Evolutionary conservation across 2,329 filamentous ascomycete species (phyloP).

Genomic region (Neospermospora avenae): DNA sequence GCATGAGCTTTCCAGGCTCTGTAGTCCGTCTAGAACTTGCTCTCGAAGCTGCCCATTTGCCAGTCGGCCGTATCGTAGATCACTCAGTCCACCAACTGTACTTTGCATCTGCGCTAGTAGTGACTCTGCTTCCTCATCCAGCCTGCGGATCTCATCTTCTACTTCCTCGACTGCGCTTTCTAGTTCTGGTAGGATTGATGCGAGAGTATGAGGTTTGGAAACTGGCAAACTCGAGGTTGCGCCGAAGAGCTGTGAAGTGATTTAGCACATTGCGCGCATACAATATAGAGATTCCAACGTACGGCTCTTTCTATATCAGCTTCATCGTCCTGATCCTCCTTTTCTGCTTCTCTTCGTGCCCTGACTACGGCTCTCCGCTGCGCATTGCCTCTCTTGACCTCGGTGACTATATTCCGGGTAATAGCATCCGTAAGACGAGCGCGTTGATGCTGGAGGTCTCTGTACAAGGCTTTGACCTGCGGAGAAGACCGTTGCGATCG

Average conservation of each 20-base stretch:
- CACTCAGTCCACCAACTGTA: constrained; percentile 71
- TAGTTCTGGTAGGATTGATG: constrained; percentile 65
- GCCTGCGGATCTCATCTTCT: constrained; percentile 61
- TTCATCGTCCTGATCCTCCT: constrained; percentile 58
- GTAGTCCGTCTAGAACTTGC: constrained; percentile 66
- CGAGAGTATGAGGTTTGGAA: constrained; percentile 55
- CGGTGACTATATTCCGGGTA: constrained; percentile 59
- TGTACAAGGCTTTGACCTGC: constrained; percentile 54
- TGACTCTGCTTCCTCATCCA: constrained; percentile 61
- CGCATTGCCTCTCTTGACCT: constrained; percentile 57
- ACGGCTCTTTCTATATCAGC: constrained; percentile 60
- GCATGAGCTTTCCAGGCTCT: constrained; percentile 49
- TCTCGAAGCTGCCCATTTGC: constrained; percentile 59
- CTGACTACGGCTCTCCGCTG: constrained; percentile 56
- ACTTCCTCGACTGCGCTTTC: constrained; percentile 63
- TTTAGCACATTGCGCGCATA: constrained; percentile 6
- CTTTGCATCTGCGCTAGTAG: constrained; percentile 60
- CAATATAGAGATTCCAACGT: constrained; percentile 25
- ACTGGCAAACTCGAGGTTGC: constrained; percentile 43
- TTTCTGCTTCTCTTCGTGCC: constrained; percentile 49
- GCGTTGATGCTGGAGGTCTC: constrained; percentile 74
- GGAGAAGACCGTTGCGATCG: constrained; percentile 41
- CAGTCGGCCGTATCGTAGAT: constrained; percentile 77
- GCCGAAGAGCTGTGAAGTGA: constrained; percentile 54
- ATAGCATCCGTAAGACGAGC: constrained; percentile 66